Conservation (phyloP, 768 basidiomycete species). For the Suillus lakei region DNA sequence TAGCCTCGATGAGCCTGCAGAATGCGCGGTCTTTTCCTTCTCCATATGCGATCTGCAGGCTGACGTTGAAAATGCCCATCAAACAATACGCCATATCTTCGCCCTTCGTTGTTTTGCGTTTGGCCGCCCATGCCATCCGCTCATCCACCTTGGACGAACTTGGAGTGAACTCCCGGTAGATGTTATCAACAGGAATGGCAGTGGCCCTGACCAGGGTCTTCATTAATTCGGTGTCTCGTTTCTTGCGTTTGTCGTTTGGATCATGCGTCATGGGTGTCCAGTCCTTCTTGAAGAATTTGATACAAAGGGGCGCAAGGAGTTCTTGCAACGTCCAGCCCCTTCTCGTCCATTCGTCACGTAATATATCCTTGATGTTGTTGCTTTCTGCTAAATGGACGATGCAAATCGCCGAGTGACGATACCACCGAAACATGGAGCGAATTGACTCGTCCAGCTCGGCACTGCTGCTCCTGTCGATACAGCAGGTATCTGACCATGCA, state of each 20-base stretch:
- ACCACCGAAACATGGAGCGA: constrained; percentile 4
- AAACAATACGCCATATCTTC: constrained; percentile 24
- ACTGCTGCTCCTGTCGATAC: not conserved
- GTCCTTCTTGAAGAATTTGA: not conserved
- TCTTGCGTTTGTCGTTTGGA: not conserved
- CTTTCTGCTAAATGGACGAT: not conserved
- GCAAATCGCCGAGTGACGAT: not conserved
- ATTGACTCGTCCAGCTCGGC: constrained; percentile 1
- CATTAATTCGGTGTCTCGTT: not conserved
- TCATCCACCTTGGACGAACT: not conserved
- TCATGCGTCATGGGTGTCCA: not conserved
- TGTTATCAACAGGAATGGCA: not conserved
- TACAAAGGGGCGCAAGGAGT: not conserved
- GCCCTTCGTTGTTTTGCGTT: constrained; percentile 17
- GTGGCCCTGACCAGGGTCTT: not conserved
- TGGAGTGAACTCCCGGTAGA: not conserved
- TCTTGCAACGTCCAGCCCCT: not conserved
- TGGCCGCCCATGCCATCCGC: constrained; percentile 20
- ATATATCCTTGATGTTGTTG: not conserved
- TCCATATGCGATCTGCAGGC: constrained; percentile 20
- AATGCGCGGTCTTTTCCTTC: constrained; percentile 18
- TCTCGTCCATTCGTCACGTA: not conserved
- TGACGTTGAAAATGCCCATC: constrained; percentile 19
- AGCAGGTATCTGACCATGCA: constrained; percentile 1
- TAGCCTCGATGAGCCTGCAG: constrained; percentile 13